These are phyloP conservation scores for Kalanchoe fedtschenkoi DNA, from an alignment of 164 flowering plant species.

Conservation along the genomic window DNA sequence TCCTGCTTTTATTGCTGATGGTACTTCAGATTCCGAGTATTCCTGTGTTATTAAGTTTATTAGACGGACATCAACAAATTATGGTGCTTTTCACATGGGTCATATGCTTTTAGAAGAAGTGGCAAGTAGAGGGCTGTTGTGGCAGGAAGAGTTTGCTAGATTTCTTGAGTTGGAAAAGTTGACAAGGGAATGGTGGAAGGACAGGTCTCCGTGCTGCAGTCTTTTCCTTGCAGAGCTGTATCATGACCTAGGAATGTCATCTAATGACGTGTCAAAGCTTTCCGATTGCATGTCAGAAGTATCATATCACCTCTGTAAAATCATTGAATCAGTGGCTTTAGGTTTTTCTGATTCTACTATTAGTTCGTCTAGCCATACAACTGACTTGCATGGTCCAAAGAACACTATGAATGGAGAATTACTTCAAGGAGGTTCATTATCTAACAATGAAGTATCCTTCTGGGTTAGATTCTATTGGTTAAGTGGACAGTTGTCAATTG, in stretches of 20 bases:
- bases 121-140: conserved; percentile 29
- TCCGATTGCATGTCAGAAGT: conserved; percentile 47
- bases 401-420: conserved; percentile 9
- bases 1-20: conserved; percentile 16
- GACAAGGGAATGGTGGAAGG: conserved; percentile 60
- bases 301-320: conserved; percentile 79
- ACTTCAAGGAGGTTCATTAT: conserved; percentile 14
- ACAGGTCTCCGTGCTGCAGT: conserved; percentile 66
- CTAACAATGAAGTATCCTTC: conserved; percentile 33
- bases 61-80: conserved; percentile 39
- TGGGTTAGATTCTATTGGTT: conserved; percentile 88
- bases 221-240: conserved; percentile 88
- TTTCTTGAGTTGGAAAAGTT: conserved; percentile 79
- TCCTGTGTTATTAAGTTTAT: conserved; percentile 45
- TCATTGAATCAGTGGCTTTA: conserved; percentile 68
- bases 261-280: conserved; percentile 23
- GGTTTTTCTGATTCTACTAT: conserved; percentile 27
- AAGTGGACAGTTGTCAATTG: conserved; percentile 59
- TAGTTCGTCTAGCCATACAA: conserved; percentile 14
- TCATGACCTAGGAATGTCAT: conserved; percentile 54
- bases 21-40: conserved; percentile 27
- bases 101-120: conserved; percentile 74
- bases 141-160: conserved; percentile 44
- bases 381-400: conserved; percentile 13
- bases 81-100: conserved; percentile 75